Base-by-base conservation (phyloP, 1,284 basidiomycete species). In the Ceratobasidium sp. region DNA sequence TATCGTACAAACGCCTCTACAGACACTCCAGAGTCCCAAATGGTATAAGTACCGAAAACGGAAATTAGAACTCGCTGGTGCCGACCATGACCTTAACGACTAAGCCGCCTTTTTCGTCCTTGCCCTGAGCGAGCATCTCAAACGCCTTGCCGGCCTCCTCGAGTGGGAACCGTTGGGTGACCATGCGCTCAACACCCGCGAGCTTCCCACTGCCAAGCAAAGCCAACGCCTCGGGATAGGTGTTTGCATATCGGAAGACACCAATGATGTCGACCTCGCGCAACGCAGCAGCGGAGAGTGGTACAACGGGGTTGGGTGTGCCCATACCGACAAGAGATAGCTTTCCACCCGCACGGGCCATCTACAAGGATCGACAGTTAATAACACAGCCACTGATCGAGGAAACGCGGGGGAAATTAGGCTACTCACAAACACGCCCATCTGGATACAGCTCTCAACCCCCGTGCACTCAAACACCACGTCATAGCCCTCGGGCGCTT, bases 281-380 rank as follows among this genome's bases (percentile, higher is more conserved):
- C 59, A 91, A 83, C 14, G 94, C 89, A 16, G 95, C 93, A 23
- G 88, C 87, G 35, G 91, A 91, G 72, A 95, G 86, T n/a, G 96
- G 96, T 62, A 97, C 85, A 74, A 87, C 85, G 73, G 93, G 88
- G 78, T 91, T 92, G 75, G 90, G 88, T 23, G 93, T 89, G 76
- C 96, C 96, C 96, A 98, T 98, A 38, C 96, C 96, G 77, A 98
- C 89, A 78, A 95, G 92, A 84, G 95, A 91, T 71, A 97, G 92
- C 80, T 92, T 93, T 52, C 94, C 93, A 66, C 95, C 96, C 5
- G 93, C 85, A 67, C 87, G 84, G 35, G 95, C 93, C 77, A 91
- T 88, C 92, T 94, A 80, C 54, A 73, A 46, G 59, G 63, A 75
- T 58, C 63, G 49, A 32, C 32, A 58, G 50, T 47, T 18, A 61